Conservation (phyloP, 2,329 filamentous ascomycete species). For the Fusarium zealandicum region DNA sequence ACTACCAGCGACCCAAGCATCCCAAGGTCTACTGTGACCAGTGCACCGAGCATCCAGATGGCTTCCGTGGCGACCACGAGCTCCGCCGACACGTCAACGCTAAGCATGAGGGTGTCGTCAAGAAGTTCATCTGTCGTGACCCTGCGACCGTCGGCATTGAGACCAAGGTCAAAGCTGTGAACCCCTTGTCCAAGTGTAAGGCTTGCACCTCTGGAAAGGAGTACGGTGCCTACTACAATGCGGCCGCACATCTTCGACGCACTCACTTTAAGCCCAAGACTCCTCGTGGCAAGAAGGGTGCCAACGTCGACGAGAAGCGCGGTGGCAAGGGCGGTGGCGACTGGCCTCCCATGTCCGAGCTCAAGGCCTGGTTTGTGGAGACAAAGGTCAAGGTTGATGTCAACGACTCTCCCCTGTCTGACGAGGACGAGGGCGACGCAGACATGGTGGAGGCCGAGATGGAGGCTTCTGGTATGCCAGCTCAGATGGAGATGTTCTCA, state of each 20-base stretch:
- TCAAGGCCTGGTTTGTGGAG: constrained; percentile 65
- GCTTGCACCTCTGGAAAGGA: constrained; percentile 77
- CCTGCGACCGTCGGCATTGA: constrained; percentile 52
- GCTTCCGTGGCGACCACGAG: constrained; percentile 88
- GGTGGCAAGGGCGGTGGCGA: constrained; percentile 53
- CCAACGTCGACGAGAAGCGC: constrained; percentile 54
- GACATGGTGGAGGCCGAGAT: constrained; percentile 35
- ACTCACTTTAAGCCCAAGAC: constrained; percentile 81
- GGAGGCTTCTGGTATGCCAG: constrained; percentile 23
- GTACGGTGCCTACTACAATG: constrained; percentile 94
- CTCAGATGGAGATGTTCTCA: constrained; percentile 34
- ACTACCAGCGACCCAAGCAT: constrained; percentile 69
- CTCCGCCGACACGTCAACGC: constrained; percentile 70
- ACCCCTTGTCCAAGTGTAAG: constrained; percentile 81
- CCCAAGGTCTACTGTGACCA: constrained; percentile 73
- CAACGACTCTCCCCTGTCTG: constrained; percentile 46
- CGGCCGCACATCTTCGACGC: constrained; percentile 85
- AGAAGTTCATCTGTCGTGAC: constrained; percentile 66
- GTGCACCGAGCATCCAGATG: constrained; percentile 76
- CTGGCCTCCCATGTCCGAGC: constrained; percentile 39
- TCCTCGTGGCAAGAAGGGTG: constrained; percentile 54
- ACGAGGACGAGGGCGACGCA: constrained; percentile 44
- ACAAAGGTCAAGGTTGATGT: constrained; percentile 54
- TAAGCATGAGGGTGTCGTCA: constrained; percentile 67
- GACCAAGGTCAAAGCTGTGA: constrained; percentile 59